Base-by-base conservation (phyloP, 352 stramenopile species). In the Pythium plurisporium region DNA sequence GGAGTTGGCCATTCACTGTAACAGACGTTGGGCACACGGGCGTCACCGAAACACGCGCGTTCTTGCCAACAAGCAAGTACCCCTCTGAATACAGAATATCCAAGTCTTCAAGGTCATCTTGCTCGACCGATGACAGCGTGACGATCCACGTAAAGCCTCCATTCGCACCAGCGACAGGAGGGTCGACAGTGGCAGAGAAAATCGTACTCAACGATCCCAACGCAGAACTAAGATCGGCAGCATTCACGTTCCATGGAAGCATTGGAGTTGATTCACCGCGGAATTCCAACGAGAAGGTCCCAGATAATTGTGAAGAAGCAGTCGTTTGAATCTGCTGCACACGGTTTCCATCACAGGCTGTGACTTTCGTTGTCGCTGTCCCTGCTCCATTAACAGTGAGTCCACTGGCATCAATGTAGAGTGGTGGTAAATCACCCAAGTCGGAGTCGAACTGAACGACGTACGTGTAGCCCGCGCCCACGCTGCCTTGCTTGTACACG, bases 271-370 rank as follows among this genome's bases (percentile, higher is more conserved):
- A 38, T 17, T 74, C 72, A n/a, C 69, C 72, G 15, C 76, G 70
- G 47, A 96, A 97, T 4, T 65, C 62, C 0, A 98, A 55, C 22
- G 78, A 95, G 53, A 98, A 98, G 11, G 69, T 86, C 10, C 93
- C 93, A 11, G 78, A 82, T 20, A 97, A 72, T 31, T 65, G 50
- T 3, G 79, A 76, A 0, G 20, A 43, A 3, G 80, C 70, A 2
- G 71, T 77, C 20, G 67, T 92, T 40, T 76, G 64, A 44, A 94
- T 59, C 40, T 76, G 64, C 65, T 97, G 94, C 9, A 86, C 80
- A n/a, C 80, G 74, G 46, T 86, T 83, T 27, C 73, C 82, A 51
- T 97, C 82, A 52, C 90, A 98, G 5, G 83, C 76, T 10, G 81
- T 97, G 9, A 98, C 73, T 10, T 76, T 79, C 4, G 74, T 67